These are phyloP conservation scores for Begonia loranthoides DNA, from an alignment of 306 rosid genomes.

Conservation along the genomic window DNA sequence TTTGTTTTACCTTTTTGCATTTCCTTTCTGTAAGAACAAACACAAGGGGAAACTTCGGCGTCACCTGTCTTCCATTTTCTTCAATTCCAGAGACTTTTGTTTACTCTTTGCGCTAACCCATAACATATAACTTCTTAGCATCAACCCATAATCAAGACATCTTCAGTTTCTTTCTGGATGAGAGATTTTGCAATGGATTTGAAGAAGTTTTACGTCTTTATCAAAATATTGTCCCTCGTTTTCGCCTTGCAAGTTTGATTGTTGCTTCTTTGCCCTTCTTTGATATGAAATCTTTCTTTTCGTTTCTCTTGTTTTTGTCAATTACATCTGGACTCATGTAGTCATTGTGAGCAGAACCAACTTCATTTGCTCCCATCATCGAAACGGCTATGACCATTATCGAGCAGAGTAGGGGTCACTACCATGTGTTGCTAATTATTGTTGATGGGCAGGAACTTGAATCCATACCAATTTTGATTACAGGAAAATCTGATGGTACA, in stretches of 20 bases:
- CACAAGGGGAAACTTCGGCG: too few species aligned
- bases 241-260: conserved; percentile 70
- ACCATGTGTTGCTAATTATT: conserved; percentile 82
- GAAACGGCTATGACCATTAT: conserved; percentile 94
- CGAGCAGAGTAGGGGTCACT: conserved; percentile 88
- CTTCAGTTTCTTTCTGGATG: conserved; percentile 77
- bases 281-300: neutral
- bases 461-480: conserved; percentile 9
- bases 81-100: too few species aligned
- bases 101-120: too few species aligned
- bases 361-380: conserved; percentile 82
- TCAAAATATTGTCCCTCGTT: conserved; percentile 65
- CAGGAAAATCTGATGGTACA: conserved; percentile 1
- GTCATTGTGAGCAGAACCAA: conserved; percentile 47
- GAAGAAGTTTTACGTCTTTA: conserved; percentile 79
- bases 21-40: too few species aligned
- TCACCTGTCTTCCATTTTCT: too few species aligned
- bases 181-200: conserved; percentile 76
- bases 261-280: conserved; percentile 4
- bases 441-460: conserved; percentile 85
- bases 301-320: conserved; percentile 8
- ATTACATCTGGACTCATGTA: neutral
- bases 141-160: conserved; percentile 92
- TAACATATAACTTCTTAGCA: conserved; percentile 49
- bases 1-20: too few species aligned